Conservation (phyloP, 2,329 filamentous ascomycete species). For the Colletotrichum phormii region DNA sequence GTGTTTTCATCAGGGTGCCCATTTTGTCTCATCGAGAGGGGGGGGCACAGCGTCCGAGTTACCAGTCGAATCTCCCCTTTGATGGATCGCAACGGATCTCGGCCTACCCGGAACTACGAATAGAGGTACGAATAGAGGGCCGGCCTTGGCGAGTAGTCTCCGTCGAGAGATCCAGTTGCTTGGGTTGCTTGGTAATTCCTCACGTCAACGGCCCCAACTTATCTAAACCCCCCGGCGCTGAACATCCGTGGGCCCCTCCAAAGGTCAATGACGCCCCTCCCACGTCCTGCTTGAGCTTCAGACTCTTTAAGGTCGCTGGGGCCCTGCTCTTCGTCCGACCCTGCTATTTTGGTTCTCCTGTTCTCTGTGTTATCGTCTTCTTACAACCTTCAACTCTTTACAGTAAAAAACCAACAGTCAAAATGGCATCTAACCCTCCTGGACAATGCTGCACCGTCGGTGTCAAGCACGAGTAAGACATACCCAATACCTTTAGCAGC, state of each 20-base stretch:
- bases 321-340: neutral
- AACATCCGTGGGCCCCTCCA: slow-evolving; percentile 3
- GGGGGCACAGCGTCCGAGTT: slow-evolving; percentile 12
- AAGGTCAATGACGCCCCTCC: slow-evolving; percentile 9
- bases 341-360: neutral
- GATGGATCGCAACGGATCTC: slow-evolving; percentile 17
- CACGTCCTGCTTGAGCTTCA: slow-evolving; percentile 2
- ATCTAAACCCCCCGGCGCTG: neutral
- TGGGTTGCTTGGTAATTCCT: slow-evolving; percentile 27
- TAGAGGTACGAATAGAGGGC: neutral
- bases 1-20: neutral
- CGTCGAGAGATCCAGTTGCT: slow-evolving; percentile 14
- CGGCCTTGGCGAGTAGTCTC: neutral
- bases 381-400: neutral
- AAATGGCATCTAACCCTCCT: slow-evolving; percentile 66
- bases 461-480: slow-evolving; percentile 63
- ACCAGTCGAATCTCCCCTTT: neutral
- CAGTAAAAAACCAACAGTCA: neutral
- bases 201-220: slow-evolving; percentile 20
- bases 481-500: neutral
- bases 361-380: neutral
- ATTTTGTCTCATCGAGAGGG: slow-evolving; percentile 17
- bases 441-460: slow-evolving; percentile 64
- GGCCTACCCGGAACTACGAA: slow-evolving; percentile 1
- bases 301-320: slow-evolving; percentile 18